Percentiles rank a stretch among this genome's conserved stretches.
phyloP scores from a whole-genome alignment of 176 grass and related monocot species.

The Alopecurus myosuroides region DNA sequence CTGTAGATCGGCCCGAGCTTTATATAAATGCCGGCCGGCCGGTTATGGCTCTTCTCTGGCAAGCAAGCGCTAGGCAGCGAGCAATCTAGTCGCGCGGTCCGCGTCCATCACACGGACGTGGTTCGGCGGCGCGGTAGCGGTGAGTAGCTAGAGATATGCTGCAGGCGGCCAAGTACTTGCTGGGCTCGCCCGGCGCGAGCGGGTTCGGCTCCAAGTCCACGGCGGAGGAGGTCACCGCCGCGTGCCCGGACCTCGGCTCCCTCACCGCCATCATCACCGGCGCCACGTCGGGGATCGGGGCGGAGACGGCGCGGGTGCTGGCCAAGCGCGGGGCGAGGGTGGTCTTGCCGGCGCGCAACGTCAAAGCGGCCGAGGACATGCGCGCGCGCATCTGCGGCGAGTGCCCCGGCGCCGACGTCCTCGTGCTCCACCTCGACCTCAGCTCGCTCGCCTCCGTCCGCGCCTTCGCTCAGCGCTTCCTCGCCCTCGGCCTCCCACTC shows the following conservation, averaged over 20 bases:
- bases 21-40: constrained; percentile 47
- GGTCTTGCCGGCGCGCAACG: constrained; percentile 61
- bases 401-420: constrained; percentile 45
- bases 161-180: constrained; percentile 61
- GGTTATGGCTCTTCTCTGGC: constrained; percentile 2
- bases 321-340: constrained; percentile 70
- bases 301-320: constrained; percentile 87
- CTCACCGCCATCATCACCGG: constrained; percentile 82
- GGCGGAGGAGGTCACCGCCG: constrained; percentile 49
- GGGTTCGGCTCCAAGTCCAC: constrained; percentile 85
- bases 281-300: constrained; percentile 91
- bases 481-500: constrained; percentile 63
- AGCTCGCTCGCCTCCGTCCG: constrained; percentile 79
- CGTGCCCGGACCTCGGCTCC: constrained; percentile 29
- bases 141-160: no score
- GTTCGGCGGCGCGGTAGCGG: no score
- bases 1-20: constrained; percentile 14
- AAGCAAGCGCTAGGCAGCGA: no score
- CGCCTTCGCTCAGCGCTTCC: constrained; percentile 56
- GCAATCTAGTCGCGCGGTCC: no score
- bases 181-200: constrained; percentile 56
- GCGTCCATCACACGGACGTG: no score
- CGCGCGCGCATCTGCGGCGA: constrained; percentile 44
- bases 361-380: constrained; percentile 73
- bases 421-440: constrained; percentile 84